Conservation (phyloP, 2,329 filamentous ascomycete species). For the Annulohypoxylon truncatum region DNA sequence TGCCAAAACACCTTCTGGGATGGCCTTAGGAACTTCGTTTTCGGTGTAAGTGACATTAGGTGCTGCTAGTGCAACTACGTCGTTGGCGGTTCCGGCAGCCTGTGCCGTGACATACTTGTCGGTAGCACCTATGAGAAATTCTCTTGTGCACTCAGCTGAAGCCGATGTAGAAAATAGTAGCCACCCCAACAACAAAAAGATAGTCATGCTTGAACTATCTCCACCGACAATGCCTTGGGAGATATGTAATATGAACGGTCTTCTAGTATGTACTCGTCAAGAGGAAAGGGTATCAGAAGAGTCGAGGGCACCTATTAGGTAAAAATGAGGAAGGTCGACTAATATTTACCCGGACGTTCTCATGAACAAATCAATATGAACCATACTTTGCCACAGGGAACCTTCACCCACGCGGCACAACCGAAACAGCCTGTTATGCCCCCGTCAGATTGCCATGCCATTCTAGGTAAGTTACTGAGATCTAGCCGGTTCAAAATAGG, state of each 20-base stretch:
- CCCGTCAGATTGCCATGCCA: constrained; percentile 6
- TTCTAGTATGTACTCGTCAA: neutral
- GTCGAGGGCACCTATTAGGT: neutral
- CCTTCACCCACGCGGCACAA: neutral
- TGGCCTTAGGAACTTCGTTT: constrained; percentile 47
- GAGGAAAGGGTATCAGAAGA: neutral
- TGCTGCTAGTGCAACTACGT: constrained; percentile 30
- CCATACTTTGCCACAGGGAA: neutral
- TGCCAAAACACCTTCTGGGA: constrained; percentile 45
- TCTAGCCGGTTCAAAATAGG: neutral
- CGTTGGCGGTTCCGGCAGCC: constrained; percentile 35
- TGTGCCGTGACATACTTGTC: constrained; percentile 44
- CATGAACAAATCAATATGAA: neutral
- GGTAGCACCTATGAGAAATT: constrained; percentile 41
- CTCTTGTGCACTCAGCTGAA: constrained; percentile 38
- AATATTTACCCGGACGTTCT: constrained; percentile 5
- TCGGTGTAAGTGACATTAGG: constrained; percentile 47
- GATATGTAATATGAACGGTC: neutral
- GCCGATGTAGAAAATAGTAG: constrained; percentile 24
- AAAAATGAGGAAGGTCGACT: neutral
- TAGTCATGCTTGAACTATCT: constrained; percentile 10
- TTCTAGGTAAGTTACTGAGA: constrained; percentile 7
- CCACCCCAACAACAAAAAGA: constrained; percentile 11
- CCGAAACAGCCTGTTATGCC: constrained; percentile 34
- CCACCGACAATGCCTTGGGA: neutral